Base-by-base conservation (phyloP, 768 basidiomycete species). In the Naganishia vishniacii region DNA sequence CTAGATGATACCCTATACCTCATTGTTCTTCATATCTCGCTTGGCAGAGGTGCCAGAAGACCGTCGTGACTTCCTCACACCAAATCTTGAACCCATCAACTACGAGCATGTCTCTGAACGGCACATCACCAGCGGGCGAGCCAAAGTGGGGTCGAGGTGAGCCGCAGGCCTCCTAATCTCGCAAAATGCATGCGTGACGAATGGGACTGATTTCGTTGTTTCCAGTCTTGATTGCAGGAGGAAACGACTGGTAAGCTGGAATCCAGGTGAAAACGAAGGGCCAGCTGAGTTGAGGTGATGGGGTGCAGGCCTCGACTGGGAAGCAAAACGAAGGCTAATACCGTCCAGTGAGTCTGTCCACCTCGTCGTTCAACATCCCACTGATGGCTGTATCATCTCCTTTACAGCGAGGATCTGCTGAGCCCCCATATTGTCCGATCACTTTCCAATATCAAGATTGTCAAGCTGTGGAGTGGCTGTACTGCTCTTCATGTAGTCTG, bases 381-480 rank as follows among this genome's bases (percentile, higher is more conserved):
- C 34, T 13, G 8, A 23, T 25, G 18, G 8, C 15, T 29, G 18
- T 48, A 15, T 25, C 44, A 2, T 40, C 23, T 20, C 7, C 16
- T 28, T 29, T 40, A 42, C 75, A 84, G 82, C 66, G 86, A 90
- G 3, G 92, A 97, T 81, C 83, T 97, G 3, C 82, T 86, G 59
- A 85, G 88, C 76, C 91, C 92, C 0, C 84, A 92, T 77, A 89
- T 94, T 71, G 82, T 97, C 18, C 88, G 94, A 63, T 89, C 91
- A 0, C 80, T 97, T 32, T 82, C 84, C 74, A 92, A 93, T 75
- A 81, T 93, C 78, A 84, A 86, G 73, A 81, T 82, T 11, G 78
- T 80, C 23, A 88, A 87, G 8, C 78, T 92, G 58, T 86, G 92
- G 75, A 82, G 88, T 11, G 73, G 76, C 9, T 68, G 68, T 9